Percentiles rank a stretch among this genome's conserved stretches.
These are phyloP conservation scores for Aureobasidium sp. DNA, from an alignment of 2,329 filamentous ascomycete genomes.

Conservation along the genomic window DNA sequence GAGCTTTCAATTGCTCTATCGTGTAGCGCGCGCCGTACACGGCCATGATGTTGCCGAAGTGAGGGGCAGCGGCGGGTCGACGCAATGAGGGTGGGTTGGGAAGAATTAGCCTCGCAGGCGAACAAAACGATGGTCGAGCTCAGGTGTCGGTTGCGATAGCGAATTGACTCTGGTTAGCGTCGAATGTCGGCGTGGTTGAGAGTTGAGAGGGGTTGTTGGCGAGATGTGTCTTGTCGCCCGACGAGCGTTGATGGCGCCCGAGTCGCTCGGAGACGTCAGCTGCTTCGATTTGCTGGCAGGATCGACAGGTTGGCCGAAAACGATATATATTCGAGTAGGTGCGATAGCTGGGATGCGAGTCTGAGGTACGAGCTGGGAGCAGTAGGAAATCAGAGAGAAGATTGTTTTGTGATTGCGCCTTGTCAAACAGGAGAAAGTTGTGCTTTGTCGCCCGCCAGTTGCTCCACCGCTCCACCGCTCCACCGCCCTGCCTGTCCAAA, in stretches of 20 bases:
- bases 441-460: background rate
- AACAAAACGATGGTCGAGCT: background rate
- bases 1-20: conserved; percentile 62
- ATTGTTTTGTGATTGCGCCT: background rate
- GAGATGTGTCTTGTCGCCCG: conserved; percentile 4
- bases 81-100: background rate
- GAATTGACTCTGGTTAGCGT: background rate
- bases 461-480: background rate
- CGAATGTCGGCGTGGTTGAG: background rate
- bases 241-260: background rate
- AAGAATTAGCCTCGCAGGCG: background rate
- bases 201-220: background rate
- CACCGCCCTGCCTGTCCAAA: background rate
- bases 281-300: background rate
- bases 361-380: background rate
- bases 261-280: background rate
- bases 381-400: background rate
- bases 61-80: background rate
- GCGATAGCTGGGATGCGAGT: background rate
- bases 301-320: background rate
- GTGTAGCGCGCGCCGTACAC: conserved; percentile 54
- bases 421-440: conserved; percentile 4
- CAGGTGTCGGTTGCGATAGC: background rate
- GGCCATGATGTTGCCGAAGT: conserved; percentile 1
- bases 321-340: background rate